phyloP scores from a whole-genome alignment of 257 asterid species.

The Lycium ferocissimum region DNA sequence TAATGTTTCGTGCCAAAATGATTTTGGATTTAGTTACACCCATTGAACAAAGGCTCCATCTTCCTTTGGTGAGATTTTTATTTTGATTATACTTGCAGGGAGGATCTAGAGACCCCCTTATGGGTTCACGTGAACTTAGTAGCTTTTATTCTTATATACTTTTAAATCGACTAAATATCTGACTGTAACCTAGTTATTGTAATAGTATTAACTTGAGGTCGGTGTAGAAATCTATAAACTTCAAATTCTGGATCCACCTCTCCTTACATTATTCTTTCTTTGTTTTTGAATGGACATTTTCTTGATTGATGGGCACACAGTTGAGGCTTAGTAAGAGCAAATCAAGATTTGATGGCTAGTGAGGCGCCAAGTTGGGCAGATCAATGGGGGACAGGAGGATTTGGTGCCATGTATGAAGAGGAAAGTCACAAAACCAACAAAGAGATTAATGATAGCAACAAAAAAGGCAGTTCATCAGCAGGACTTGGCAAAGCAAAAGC shows the following conservation, averaged over 20 bases:
- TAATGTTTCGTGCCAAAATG: not conserved
- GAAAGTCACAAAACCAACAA: slow-evolving; percentile 44
- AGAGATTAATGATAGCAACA: slow-evolving; percentile 51
- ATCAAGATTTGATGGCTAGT: slow-evolving; percentile 49
- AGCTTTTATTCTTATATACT: too few species aligned
- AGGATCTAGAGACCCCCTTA: too few species aligned
- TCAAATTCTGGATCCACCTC: too few species aligned
- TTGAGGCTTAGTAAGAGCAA: not conserved
- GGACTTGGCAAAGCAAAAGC: slow-evolving; percentile 69
- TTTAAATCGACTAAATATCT: too few species aligned
- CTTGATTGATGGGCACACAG: not conserved
- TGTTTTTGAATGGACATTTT: not conserved
- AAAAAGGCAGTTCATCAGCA: slow-evolving; percentile 46
- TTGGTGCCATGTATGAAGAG: slow-evolving; percentile 66
- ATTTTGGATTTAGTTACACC: not conserved
- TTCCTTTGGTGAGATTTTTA: not conserved
- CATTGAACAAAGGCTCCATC: not conserved
- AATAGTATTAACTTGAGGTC: too few species aligned
- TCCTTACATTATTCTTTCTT: not conserved
- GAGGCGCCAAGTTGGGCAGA: slow-evolving; percentile 96
- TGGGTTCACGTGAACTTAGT: too few species aligned
- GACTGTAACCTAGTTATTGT: too few species aligned
- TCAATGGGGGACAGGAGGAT: slow-evolving; percentile 95
- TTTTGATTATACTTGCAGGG: not conserved
- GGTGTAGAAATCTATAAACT: too few species aligned